phyloP scores from a whole-genome alignment of 1,284 basidiomycete genomes.

The Schizopora paradoxa region DNA sequence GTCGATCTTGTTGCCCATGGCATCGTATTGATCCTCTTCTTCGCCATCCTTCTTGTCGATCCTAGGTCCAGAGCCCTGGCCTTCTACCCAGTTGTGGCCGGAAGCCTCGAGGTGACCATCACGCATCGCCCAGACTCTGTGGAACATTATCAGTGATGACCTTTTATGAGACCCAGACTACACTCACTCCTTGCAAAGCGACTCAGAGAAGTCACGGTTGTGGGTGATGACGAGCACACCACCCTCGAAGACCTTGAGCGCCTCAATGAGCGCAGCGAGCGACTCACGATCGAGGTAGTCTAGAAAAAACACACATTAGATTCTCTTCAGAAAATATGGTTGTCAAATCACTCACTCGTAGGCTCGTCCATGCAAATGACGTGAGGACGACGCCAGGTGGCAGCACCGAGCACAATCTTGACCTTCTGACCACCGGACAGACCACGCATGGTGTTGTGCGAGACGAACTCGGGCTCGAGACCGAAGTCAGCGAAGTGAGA shows the following conservation, averaged over 20 bases:
- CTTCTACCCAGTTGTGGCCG: constrained; percentile 98
- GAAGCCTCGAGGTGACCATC: constrained; percentile 90
- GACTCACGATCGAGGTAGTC: constrained; percentile 98
- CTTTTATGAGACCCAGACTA: constrained; percentile 27
- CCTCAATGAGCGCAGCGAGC: constrained; percentile 92
- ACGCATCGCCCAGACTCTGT: constrained; percentile 89
- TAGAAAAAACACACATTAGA: constrained; percentile 40
- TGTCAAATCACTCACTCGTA: constrained; percentile 54
- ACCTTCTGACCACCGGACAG: constrained; percentile 99
- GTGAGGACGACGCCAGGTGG: constrained; percentile 98
- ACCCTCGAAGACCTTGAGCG: constrained; percentile 94
- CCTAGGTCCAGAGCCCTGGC: constrained; percentile 85
- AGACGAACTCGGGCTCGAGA: constrained; percentile 94
- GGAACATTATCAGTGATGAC: constrained; percentile 3
- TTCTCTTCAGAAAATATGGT: constrained; percentile 16
- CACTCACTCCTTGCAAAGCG: constrained; percentile 71
- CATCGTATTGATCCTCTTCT: constrained; percentile 87
- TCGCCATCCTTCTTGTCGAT: constrained; percentile 88
- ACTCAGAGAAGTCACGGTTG: constrained; percentile 98
- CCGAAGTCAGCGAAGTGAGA: constrained; percentile 96
- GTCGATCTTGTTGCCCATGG: constrained; percentile 95
- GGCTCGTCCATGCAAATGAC: constrained; percentile 98
- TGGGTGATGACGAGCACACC: constrained; percentile 97
- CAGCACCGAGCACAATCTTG: constrained; percentile 98
- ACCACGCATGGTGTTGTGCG: constrained; percentile 96